These are phyloP conservation scores for Fusarium abutilonis DNA, from an alignment of 2,329 filamentous ascomycete species.

Conservation along the genomic window DNA sequence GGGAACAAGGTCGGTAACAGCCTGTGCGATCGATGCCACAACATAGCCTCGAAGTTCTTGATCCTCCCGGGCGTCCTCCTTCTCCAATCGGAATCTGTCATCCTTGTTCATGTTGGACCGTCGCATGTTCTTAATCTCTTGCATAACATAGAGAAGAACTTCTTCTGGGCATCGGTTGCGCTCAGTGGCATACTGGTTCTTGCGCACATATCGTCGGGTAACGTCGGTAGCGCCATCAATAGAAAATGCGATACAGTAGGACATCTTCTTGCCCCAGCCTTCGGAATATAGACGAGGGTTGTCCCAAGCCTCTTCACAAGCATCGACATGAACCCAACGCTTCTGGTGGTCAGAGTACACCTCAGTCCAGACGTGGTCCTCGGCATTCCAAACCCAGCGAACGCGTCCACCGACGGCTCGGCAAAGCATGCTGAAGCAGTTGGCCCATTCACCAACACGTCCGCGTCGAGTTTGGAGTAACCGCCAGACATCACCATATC, in stretches of 20 bases:
- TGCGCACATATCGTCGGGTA: constrained; percentile 74
- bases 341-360: constrained; percentile 94
- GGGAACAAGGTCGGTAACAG: constrained; percentile 74
- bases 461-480: constrained; percentile 86
- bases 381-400: constrained; percentile 97
- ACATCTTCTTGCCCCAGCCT: constrained; percentile 96
- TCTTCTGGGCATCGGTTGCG: constrained; percentile 86
- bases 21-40: constrained; percentile 76
- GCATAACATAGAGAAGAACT: constrained; percentile 88
- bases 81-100: constrained; percentile 81
- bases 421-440: constrained; percentile 99
- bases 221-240: constrained; percentile 81
- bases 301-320: constrained; percentile 95
- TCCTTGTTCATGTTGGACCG: constrained; percentile 87
- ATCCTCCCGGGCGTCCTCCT: constrained; percentile 80
- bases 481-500: constrained; percentile 95
- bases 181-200: constrained; percentile 75
- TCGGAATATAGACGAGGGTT: constrained; percentile 91
- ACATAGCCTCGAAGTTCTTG: constrained; percentile 79
- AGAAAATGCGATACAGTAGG: constrained; percentile 96
- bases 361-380: constrained; percentile 98
- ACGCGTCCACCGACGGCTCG: constrained; percentile 89
- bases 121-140: constrained; percentile 87
- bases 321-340: constrained; percentile 96
- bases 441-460: constrained; percentile 94